Base-by-base conservation (phyloP, 2,329 filamentous ascomycete species). In the Pochonia chlamydosporia region DNA sequence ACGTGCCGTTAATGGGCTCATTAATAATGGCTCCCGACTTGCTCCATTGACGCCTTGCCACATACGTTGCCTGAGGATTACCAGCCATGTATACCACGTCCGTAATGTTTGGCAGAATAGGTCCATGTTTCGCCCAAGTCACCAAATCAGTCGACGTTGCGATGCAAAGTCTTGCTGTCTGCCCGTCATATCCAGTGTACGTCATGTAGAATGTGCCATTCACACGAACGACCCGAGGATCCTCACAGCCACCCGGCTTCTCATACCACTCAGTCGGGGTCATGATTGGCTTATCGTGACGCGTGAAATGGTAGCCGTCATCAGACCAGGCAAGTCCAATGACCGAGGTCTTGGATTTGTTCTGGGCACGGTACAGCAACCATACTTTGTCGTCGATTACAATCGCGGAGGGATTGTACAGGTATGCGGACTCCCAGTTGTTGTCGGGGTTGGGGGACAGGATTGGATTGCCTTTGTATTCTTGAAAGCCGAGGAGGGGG, bases 321-420 rank as follows among this genome's bases (percentile, higher is more conserved):
- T 21, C 24, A 18, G 40, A 43, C 40, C 40, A 43, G 40, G 40
- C 40, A 14, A 43, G 40, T 7, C 40, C 40, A 14, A 43, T 25
- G 16, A 9, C 26, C 4, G 40, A 43, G 9, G 11, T 30, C 20
- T 24, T 21, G 18, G 9, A 4, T 7, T 9, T 11, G 25, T 43
- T 26, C 40, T 43, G 40, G 20, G 40, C 40, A 7, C 40, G 40
- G 18, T 43, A 43, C 20, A 43, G 40, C 4, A 43, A 23, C 8
- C 11, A 43, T 5, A 43, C 40, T 10, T 16, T 26, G 40, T 43
- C 40, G 23, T 43, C 40, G 8, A 43, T 9, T 13, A 43, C 40
- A 25, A 43, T 43, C 20, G 40, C 40, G 40, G 20, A 14, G 11
- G 40, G 18, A 14, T 43, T 43, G 25, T 43, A 43, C 10, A 43